A percentile compares a stretch with the other conserved stretches of the same genome.
Evolutionary conservation across 345 rosid species (phyloP).

Genomic region (Garcia nutans): DNA sequence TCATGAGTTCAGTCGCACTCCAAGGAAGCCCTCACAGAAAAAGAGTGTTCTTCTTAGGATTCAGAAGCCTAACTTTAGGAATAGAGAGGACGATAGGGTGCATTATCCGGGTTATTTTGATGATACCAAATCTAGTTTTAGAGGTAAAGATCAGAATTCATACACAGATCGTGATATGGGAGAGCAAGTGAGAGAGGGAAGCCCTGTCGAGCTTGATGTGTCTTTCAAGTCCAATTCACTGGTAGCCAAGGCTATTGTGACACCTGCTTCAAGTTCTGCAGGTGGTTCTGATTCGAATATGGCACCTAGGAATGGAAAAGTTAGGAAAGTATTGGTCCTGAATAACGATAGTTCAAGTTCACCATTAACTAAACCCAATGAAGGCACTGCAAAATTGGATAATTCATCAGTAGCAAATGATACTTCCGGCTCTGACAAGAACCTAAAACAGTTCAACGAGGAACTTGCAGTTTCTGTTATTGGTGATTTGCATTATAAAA

Average conservation of each 20-base stretch:
- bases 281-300: conserved; percentile 31
- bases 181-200: conserved; percentile 50
- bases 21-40: conserved; percentile 64
- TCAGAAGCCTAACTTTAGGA: conserved; percentile 47
- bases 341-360: conserved; percentile 37
- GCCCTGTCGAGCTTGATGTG: conserved; percentile 77
- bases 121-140: conserved; percentile 42
- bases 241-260: conserved; percentile 68
- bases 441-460: conserved; percentile 35
- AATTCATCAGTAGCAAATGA: conserved; percentile 26
- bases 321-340: conserved; percentile 37
- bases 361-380: conserved; percentile 20
- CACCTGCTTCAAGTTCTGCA: conserved; percentile 38
- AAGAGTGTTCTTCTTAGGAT: conserved; percentile 88
- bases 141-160: conserved; percentile 41
- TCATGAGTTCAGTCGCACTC: conserved; percentile 46
- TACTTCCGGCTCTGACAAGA: conserved; percentile 31
- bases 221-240: conserved; percentile 75
- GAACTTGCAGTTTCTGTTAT: conserved; percentile 25
- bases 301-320: conserved; percentile 52
- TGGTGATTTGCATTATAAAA: conserved; percentile 20
- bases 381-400: conserved; percentile 25
- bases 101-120: conserved; percentile 36
- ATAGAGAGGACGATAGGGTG: conserved; percentile 50
- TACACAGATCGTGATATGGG: conserved; percentile 36